These are phyloP conservation scores for Auricularia auricula-judae DNA, from an alignment of 768 basidiomycete genomes.

Conservation along the genomic window DNA sequence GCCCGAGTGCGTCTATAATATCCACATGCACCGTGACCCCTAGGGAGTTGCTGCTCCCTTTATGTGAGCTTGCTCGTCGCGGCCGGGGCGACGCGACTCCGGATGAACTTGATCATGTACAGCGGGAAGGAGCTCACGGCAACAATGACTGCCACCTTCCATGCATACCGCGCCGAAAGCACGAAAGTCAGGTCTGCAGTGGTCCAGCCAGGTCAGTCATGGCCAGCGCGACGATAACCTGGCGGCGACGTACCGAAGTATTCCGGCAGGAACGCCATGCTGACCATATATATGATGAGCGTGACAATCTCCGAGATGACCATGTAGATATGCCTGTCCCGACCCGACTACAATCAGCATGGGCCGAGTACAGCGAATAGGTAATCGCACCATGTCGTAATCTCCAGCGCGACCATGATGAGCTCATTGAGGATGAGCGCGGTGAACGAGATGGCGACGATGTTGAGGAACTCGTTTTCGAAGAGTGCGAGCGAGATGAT, in stretches of 20 bases:
- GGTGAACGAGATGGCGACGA: constrained; percentile 96
- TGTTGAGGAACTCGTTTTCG: constrained; percentile 95
- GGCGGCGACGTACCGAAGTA: constrained; percentile 75
- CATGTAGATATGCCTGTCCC: constrained; percentile 85
- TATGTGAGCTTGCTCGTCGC: constrained; percentile 72
- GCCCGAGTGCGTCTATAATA: too few relatives aligned
- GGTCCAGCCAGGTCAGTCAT: background rate
- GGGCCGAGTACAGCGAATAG: background rate
- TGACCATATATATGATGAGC: constrained; percentile 75
- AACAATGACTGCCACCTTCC: constrained; percentile 94
- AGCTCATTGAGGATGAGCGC: constrained; percentile 93
- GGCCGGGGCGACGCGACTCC: constrained; percentile 80
- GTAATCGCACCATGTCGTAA: constrained; percentile 76
- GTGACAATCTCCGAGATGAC: constrained; percentile 84
- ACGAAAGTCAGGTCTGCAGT: constrained; percentile 82
- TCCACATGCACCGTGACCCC: too few relatives aligned
- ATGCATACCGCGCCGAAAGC: constrained; percentile 73
- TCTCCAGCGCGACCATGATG: constrained; percentile 97
- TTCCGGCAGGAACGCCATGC: constrained; percentile 88
- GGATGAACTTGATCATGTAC: constrained; percentile 81
- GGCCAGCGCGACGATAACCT: background rate
- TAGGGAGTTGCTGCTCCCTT: background rate
- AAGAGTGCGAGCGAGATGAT: constrained; percentile 92
- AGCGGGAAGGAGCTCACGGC: constrained; percentile 88
- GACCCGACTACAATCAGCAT: too few relatives aligned